Evolutionary conservation across 768 basidiomycete genomes (phyloP), one percentile per base, ranked within the genome.

Genomic region (Mycena polygramma): DNA sequence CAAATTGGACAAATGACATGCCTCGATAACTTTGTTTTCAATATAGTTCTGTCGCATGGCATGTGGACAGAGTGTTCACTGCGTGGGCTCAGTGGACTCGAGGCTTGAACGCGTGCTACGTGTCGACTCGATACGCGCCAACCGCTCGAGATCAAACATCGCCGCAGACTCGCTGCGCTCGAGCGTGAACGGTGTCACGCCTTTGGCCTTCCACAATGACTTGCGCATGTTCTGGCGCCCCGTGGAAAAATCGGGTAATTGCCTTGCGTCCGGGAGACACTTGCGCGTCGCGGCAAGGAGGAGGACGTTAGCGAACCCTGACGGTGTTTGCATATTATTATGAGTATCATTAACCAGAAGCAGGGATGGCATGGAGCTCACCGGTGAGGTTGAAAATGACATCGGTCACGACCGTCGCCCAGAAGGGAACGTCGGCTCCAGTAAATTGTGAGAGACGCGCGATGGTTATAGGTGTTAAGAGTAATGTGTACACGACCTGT

Each of bases 341-440:
- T 46, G 26, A 53, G 8, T 14, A 20, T 54, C 53, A 10, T 41
- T 41, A 7, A 5, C 41, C 1, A 17, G 6, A 36, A 26, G 22
- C 6, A 8, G 15, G 7, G 22, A 22, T 30, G 53, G n/a, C 54
- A 36, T 9, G 4, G n/a, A 17, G 46, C 77, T 35, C 52, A 79
- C 79, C 79, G n/a, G 75, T 78, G 26, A 80, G 72, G 61, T 80
- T 81, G 73, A 78, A 80, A 19, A 80, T 65, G 8, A 77, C 66
- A 45, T 72, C 77, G 11, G 75, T 66, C 4, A 77, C 36, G 3
- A 77, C 61, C 8, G 70, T 76, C 13, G 73, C 73, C 68, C 73
- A 74, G 58, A 77, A 77, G 6, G 80, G 77, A 0, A 80, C 76
- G 19, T 71, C 54, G 35, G 57, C 59, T 19, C 80, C 79, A 15